These are phyloP conservation scores for Trichoderma asperelloides DNA, from an alignment of 495 filamentous ascomycete genomes.

Conservation along the genomic window DNA sequence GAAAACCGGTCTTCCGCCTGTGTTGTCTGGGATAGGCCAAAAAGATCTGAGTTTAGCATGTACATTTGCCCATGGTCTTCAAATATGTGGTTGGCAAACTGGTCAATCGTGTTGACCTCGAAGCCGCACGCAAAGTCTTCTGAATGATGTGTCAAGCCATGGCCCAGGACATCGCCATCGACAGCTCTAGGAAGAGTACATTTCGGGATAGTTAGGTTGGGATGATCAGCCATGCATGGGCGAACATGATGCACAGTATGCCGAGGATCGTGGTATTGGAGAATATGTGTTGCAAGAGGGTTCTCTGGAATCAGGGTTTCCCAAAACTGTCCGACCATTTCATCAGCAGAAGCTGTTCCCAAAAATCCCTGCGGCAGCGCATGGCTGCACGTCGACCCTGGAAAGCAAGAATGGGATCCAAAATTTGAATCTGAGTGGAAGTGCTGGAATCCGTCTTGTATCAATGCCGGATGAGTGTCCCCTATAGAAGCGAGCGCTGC, in stretches of 20 bases:
- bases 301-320: background rate
- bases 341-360: background rate
- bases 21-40: background rate
- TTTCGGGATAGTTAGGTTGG: background rate
- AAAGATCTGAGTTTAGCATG: background rate
- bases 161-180: background rate
- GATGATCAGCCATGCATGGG: constrained; percentile 1
- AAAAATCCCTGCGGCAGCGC: background rate
- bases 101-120: background rate
- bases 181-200: background rate
- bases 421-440: background rate
- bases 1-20: background rate
- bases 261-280: constrained; percentile 4
- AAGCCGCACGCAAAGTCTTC: background rate
- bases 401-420: background rate
- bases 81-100: background rate
- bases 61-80: background rate
- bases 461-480: background rate
- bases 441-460: background rate
- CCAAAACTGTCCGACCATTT: background rate
- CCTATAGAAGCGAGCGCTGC: background rate
- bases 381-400: background rate
- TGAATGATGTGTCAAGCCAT: background rate
- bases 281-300: background rate
- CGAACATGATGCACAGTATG: background rate